These are phyloP conservation scores for Rhinocladiella similis DNA, from an alignment of 2,329 filamentous ascomycete species.

Conservation along the genomic window DNA sequence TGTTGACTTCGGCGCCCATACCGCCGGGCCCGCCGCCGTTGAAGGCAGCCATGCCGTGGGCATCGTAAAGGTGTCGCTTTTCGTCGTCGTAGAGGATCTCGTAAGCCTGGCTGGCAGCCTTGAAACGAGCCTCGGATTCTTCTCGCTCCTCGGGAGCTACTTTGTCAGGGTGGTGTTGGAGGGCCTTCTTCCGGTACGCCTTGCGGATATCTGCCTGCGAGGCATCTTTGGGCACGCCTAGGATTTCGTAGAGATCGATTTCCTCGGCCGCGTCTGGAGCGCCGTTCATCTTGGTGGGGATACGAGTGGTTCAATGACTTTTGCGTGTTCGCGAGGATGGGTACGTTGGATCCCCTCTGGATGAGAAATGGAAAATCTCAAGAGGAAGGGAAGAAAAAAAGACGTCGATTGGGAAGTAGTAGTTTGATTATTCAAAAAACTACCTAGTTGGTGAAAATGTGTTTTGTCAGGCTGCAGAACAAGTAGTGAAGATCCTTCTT, in stretches of 20 bases:
- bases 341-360: too few relatives aligned
- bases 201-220: slow-evolving; percentile 42
- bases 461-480: too few relatives aligned
- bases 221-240: slow-evolving; percentile 62
- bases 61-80: slow-evolving; percentile 88
- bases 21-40: slow-evolving; percentile 69
- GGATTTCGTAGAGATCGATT: slow-evolving; percentile 30
- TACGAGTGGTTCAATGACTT: not conserved
- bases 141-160: slow-evolving; percentile 81
- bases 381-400: too few relatives aligned
- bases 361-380: too few relatives aligned
- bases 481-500: too few relatives aligned
- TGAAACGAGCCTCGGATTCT: slow-evolving; percentile 89
- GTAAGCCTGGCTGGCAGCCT: slow-evolving; percentile 88
- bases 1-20: slow-evolving; percentile 74
- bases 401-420: too few relatives aligned
- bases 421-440: not conserved
- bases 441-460: not conserved
- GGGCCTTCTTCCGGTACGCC: slow-evolving; percentile 91
- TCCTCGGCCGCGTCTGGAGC: slow-evolving; percentile 11
- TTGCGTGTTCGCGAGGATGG: too few relatives aligned
- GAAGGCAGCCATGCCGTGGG: slow-evolving; percentile 93
- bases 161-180: slow-evolving; percentile 91
- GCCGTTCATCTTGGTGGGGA: slow-evolving; percentile 22
- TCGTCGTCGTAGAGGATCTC: slow-evolving; percentile 97